Base-by-base conservation (phyloP, 164 flowering plant species). In the Kalanchoe fedtschenkoi region DNA sequence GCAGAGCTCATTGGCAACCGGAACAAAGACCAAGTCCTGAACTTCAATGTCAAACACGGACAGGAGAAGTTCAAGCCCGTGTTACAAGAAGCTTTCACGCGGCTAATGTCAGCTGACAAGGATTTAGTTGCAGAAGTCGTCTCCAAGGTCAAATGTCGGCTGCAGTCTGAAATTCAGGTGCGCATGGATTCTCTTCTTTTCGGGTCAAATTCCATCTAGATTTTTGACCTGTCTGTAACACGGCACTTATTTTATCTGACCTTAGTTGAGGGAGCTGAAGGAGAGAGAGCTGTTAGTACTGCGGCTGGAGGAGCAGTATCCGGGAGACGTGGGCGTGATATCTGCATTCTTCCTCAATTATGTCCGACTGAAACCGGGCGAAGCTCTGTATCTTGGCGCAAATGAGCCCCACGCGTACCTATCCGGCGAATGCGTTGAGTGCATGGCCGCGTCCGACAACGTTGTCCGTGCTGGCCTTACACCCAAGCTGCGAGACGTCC, bases 391-490 rank as follows among this genome's bases (percentile, higher is more conserved):
- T 68, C 71, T 93, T 29, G 96, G 86, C 38, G 86, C 97, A 67
- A 88, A 93, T 65, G 99, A 90, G 71, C 96, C 91, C 19, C 97
- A 95, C 74, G 97, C 99, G 17, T 95, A 91, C 66, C 34, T 95
- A 30, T 66, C 28, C 47, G 97, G 99, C 17, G 97, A 93, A 6
- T 90, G 97, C 67, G 62, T 90, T 6, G 99, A 93, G 63, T 85
- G 92, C 74, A 93, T 90, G 97, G 98, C 97, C 34, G 79, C 98
- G 38, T 90, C 98, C 28, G 96, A 93, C 76, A 93, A 93, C 81
- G 98, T 90, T 66, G 92, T 90, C 2, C 83, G 98, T 26, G 98
- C 99, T 26, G 99, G 99, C 65, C 95, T 95, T 51, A 95, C 99
- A 30, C 86, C 93, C 5, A 95, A 95, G 74, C 69, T 71, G 24